phyloP scores from a whole-genome alignment of 2,329 filamentous ascomycete genomes.

The Fusarium heterosporum region DNA sequence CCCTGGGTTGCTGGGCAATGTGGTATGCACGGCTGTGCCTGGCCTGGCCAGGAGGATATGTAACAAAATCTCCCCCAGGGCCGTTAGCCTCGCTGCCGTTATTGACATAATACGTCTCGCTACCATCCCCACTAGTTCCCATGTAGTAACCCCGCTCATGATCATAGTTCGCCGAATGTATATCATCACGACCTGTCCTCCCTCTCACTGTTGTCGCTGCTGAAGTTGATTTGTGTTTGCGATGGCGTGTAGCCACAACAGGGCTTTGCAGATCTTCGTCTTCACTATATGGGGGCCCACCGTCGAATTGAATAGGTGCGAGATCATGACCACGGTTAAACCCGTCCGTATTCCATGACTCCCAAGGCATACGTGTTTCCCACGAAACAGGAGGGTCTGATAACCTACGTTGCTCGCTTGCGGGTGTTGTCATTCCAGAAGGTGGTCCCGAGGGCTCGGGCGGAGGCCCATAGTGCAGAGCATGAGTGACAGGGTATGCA shows the following conservation, averaged over 20 bases:
- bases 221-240: slow-evolving; percentile 82
- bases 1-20: slow-evolving; percentile 59
- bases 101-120: slow-evolving; percentile 79
- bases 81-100: slow-evolving; percentile 78
- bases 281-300: slow-evolving; percentile 93
- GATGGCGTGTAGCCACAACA: slow-evolving; percentile 85
- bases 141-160: slow-evolving; percentile 75
- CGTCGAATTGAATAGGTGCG: slow-evolving; percentile 84
- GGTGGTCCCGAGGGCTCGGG: slow-evolving; percentile 76
- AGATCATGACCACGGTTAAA: slow-evolving; percentile 76
- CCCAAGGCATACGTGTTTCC: slow-evolving; percentile 75
- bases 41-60: slow-evolving; percentile 75
- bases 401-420: slow-evolving; percentile 81
- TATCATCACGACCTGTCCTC: slow-evolving; percentile 60
- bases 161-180: slow-evolving; percentile 65
- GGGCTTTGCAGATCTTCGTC: slow-evolving; percentile 95
- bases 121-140: slow-evolving; percentile 75
- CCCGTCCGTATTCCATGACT: slow-evolving; percentile 64
- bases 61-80: slow-evolving; percentile 82
- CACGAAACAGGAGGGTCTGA: slow-evolving; percentile 83
- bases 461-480: slow-evolving; percentile 93
- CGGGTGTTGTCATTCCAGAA: slow-evolving; percentile 86
- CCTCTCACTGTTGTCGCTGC: slow-evolving; percentile 58
- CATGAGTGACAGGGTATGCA: slow-evolving; percentile 85
- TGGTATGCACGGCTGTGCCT: slow-evolving; percentile 65